Conservation (phyloP, 257 asterid genomes). For the Anisodus tanguticus region DNA sequence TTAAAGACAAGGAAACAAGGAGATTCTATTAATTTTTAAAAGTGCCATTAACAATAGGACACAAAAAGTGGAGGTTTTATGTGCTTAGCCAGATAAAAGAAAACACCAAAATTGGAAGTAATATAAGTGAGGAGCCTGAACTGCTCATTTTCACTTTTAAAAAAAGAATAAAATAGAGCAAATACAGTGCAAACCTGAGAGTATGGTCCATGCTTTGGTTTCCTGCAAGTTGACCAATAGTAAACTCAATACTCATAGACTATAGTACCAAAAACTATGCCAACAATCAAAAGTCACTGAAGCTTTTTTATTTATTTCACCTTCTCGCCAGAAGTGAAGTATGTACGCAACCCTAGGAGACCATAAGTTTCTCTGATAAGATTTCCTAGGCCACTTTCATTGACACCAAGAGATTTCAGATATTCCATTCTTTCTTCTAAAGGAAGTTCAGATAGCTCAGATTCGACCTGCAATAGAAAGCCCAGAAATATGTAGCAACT, state of each 20-base stretch:
- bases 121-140: not conserved
- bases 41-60: not conserved
- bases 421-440: constrained; percentile 86
- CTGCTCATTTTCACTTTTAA: not conserved
- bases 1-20: not conserved
- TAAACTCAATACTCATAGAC: constrained; percentile 23
- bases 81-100: constrained; percentile 23
- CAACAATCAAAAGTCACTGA: constrained; percentile 17
- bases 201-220: constrained; percentile 97
- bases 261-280: not conserved
- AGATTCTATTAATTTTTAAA: constrained; percentile 11
- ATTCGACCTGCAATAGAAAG: constrained; percentile 69
- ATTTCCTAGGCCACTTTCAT: constrained; percentile 91
- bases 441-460: constrained; percentile 95
- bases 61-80: constrained; percentile 8
- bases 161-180: constrained; percentile 20
- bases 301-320: constrained; percentile 43
- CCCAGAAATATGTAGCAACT: constrained; percentile 23
- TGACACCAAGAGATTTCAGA: constrained; percentile 85
- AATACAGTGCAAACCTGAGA: constrained; percentile 55
- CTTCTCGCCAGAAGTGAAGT: constrained; percentile 99
- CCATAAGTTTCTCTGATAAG: constrained; percentile 86
- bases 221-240: constrained; percentile 55
- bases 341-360: constrained; percentile 88
- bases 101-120: constrained; percentile 3